Percentiles rank a stretch among this genome's conserved stretches.
Evolutionary conservation across 108 stramenopile species (phyloP).

Genomic region (Phaeodactylum tricornutum): DNA sequence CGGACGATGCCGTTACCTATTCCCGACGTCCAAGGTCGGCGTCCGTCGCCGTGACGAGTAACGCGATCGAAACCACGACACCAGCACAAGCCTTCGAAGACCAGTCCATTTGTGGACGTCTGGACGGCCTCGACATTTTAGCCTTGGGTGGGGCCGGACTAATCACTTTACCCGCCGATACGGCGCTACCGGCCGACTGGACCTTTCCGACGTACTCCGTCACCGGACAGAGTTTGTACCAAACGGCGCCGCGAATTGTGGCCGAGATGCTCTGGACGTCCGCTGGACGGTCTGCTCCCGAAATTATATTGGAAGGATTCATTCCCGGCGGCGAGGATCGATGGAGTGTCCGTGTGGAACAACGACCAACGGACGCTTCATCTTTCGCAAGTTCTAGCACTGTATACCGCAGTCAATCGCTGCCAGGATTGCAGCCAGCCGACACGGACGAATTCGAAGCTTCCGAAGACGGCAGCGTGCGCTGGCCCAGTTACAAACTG

Average conservation of each 20-base stretch:
- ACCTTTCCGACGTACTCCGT: background rate
- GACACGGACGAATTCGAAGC: slow-evolving; percentile 1
- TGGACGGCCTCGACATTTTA: slow-evolving; percentile 46
- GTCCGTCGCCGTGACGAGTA: background rate
- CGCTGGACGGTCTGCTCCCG: slow-evolving; percentile 24
- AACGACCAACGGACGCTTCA: background rate
- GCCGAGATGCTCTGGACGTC: slow-evolving; percentile 32
- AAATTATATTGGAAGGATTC: slow-evolving; percentile 48
- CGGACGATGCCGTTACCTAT: background rate
- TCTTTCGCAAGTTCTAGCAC: background rate
- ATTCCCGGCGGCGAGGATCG: slow-evolving; percentile 34
- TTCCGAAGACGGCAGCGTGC: slow-evolving; percentile 3
- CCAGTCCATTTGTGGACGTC: slow-evolving; percentile 31
- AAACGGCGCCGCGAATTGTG: slow-evolving; percentile 21
- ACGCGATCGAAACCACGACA: background rate
- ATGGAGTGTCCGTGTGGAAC: slow-evolving; percentile 33
- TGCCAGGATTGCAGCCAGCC: slow-evolving; percentile 1
- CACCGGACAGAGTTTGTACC: background rate
- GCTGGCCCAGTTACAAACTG: slow-evolving; percentile 17
- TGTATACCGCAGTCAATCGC: too few species aligned
- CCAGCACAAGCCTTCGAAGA: slow-evolving; percentile 12
- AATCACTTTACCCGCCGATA: background rate
- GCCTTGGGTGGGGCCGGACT: slow-evolving; percentile 26
- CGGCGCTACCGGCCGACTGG: background rate
- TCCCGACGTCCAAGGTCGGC: background rate